phyloP scores from a whole-genome alignment of 192 early-diverging fungal species.

The Podila minutissima region DNA sequence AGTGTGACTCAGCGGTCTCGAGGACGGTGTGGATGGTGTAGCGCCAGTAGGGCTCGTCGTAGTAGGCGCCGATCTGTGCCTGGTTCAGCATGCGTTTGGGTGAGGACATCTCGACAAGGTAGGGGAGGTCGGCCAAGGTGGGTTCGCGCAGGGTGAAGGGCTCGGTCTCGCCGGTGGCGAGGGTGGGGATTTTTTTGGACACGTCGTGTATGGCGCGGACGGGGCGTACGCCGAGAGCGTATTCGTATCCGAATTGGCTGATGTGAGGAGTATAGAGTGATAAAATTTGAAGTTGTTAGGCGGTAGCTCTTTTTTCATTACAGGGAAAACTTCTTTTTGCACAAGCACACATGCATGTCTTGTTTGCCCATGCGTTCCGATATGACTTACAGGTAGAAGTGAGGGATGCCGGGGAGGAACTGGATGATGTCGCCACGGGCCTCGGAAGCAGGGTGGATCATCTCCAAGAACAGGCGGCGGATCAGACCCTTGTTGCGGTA shows the following conservation, averaged over 20 bases:
- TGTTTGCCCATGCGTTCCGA: too few species aligned
- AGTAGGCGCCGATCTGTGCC: conserved; percentile 4
- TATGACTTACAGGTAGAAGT: conserved; percentile 7
- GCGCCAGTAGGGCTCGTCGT: conserved; percentile 24
- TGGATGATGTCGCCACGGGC: conserved; percentile 7
- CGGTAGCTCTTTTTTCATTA: not conserved
- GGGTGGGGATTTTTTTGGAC: conserved; percentile 1
- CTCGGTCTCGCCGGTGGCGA: conserved; percentile 13
- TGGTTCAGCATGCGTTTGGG: conserved; percentile 7
- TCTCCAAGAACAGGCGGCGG: conserved; percentile 2
- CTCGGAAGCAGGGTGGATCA: conserved; percentile 9
- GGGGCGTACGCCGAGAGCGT: conserved; percentile 8
- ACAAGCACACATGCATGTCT: too few species aligned
- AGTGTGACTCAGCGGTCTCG: not conserved
- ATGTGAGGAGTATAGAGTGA: too few species aligned
- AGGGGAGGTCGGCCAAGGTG: conserved; percentile 23
- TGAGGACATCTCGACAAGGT: conserved; percentile 8
- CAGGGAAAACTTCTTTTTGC: not conserved
- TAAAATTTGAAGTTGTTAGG: too few species aligned
- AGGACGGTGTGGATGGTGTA: conserved; percentile 24
- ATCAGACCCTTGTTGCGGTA: conserved; percentile 4
- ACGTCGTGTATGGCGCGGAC: not conserved
- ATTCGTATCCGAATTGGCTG: conserved; percentile 39
- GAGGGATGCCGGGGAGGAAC: not conserved
- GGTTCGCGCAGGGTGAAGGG: conserved; percentile 21